Evolutionary conservation across 768 basidiomycete species (phyloP).

Genomic region (Tephrocybe sp.): DNA sequence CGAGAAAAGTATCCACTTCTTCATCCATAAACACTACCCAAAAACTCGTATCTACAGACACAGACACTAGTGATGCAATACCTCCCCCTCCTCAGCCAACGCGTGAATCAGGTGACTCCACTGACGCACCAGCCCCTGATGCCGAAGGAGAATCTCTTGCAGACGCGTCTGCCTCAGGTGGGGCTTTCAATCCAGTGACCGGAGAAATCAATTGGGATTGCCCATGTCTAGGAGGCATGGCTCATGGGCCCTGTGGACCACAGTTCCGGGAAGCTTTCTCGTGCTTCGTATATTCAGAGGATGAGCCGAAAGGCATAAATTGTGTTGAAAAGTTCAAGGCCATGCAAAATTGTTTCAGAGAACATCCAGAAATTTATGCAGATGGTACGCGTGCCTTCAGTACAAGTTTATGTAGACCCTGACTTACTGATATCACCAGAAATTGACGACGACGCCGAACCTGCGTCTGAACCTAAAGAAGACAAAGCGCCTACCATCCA

Average conservation of each 20-base stretch:
- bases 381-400: constrained; percentile 59
- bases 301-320: constrained; percentile 96
- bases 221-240: constrained; percentile 98
- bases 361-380: constrained; percentile 93
- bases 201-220: constrained; percentile 99
- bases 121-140: neutral
- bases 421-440: constrained; percentile 32
- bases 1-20: constrained; percentile 9
- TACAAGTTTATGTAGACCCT: constrained; percentile 7
- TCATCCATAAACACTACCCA: neutral
- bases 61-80: neutral
- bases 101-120: neutral
- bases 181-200: constrained; percentile 92
- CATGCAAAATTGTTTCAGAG: constrained; percentile 98
- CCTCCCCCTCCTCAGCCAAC: constrained; percentile 17
- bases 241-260: constrained; percentile 90
- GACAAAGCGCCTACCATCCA: too few species aligned
- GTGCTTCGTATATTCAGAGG: constrained; percentile 92
- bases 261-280: constrained; percentile 96
- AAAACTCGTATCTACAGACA: neutral
- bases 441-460: constrained; percentile 57
- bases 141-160: constrained; percentile 8
- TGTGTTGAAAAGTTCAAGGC: constrained; percentile 97
- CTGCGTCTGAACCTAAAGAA: constrained; percentile 6
- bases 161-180: constrained; percentile 22